Base-by-base conservation (phyloP, 192 early-diverging fungal genomes). In the Podila clonocystis region DNA sequence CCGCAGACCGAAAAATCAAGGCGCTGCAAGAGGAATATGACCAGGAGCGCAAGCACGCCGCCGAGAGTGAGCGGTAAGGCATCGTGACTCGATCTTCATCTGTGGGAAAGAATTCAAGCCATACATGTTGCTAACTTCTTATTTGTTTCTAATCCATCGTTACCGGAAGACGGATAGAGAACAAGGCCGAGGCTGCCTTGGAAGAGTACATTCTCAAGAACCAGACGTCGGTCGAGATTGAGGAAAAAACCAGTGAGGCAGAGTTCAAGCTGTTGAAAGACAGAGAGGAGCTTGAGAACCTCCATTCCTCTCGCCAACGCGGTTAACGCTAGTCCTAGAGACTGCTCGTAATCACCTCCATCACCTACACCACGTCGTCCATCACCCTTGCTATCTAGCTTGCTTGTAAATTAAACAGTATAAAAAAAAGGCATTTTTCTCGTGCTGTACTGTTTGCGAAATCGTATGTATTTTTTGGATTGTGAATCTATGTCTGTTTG, bases 261-360 rank as follows among this genome's bases (percentile, higher is more conserved):
- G 76, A 79, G 57, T 79, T 36, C 41, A 55, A 64, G 9, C 36
- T 79, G 20, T 31, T 79, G 52, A 57, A 26, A 6, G 70, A 71
- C 13, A 41, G 60, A 41, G 70, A 79, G 11, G 61, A 67, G 22
- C 48, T 71, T 9, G 52, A 55, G 20, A 20, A 55, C 24, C 5
- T 55, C 24, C 52, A 55, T 1, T 45, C 41, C 4, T 3, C 41
- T 45, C 41, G 41, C 13, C 41, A 45, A 17, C 15, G 2, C 15
- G 13, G 41, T 4, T 45, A 12, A 45, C 41, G 1, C 41, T 4
- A 45, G 41, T 45, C 17, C 41, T 45, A 45, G 41, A 3, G 15
- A 17, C 41, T 17, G 12, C 1, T 15, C 17, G 1, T 15, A 45
- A 45, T 45, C 41, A 45, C 13, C 41, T 45, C 41, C 41, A 45